Evolutionary conservation across 2,329 filamentous ascomycete genomes (phyloP).

Genomic region (Calonectria pteridis): DNA sequence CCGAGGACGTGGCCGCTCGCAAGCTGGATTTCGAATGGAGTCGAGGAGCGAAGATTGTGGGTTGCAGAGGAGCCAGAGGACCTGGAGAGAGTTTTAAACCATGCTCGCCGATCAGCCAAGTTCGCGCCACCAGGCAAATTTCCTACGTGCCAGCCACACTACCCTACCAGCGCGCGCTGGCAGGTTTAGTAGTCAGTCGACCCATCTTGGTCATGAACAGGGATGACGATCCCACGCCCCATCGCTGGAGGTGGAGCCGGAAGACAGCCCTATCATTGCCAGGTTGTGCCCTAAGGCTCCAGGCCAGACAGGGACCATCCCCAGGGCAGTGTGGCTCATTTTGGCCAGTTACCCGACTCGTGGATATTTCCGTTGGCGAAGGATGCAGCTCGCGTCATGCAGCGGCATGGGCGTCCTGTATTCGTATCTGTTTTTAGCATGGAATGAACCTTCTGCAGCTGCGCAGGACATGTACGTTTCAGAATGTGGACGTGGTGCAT

Average conservation of each 20-base stretch:
- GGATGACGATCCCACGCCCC: neutral
- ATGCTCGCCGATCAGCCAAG: neutral
- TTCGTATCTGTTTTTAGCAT: neutral
- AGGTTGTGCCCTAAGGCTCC: neutral
- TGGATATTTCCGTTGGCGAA: neutral
- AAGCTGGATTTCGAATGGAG: neutral
- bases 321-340: neutral
- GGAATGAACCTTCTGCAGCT: neutral
- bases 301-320: neutral
- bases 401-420: neutral
- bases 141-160: neutral
- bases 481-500: neutral
- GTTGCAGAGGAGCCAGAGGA: neutral
- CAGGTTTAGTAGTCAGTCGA: neutral
- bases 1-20: neutral
- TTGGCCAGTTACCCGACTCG: neutral
- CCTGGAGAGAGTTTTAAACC: neutral
- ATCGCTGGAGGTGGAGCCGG: neutral
- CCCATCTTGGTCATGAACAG: neutral
- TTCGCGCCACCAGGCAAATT: neutral
- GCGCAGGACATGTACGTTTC: neutral
- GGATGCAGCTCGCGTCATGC: neutral
- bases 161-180: neutral
- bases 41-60: neutral
- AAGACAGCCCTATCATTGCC: neutral